Evolutionary conservation across 2,329 filamentous ascomycete genomes (phyloP), one percentile per base, ranked within the genome.

Genomic region (Epichloe amarillans): DNA sequence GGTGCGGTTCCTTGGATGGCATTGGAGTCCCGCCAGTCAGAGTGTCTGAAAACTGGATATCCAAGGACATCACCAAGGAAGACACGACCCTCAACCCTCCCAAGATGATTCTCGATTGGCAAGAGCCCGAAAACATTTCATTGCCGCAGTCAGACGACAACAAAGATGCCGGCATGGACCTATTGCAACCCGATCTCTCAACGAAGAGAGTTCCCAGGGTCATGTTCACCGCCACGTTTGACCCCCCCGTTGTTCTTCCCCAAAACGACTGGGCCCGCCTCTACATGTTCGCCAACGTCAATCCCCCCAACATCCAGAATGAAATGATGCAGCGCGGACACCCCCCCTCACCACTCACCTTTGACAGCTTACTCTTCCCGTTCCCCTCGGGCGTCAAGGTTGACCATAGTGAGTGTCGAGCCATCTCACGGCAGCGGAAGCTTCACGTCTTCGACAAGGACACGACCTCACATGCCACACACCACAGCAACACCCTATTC

Each of bases 11-110:
- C 6, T 64, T 73, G 26, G 66, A 70, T 42, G 64, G 67, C 5
- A 57, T 74, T 62, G 58, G 66, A 64, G 43, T 76, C 78, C 68
- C 76, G 1, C 77, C 86, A 0, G 75, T 89, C 23, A 78, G 86
- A 17, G 76, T 88, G 38, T 87, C 86, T 0, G 76, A 84, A 52
- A 72, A 79, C 50, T 93, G 87, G 87, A 78, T 93, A 47, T 82
- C 82, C 8, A 74, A 81, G 26, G 69, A 74, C 2, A 72, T 88
- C n/a, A 73, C 79, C 60, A 86, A 84, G 58, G 62, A 72, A 2
- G 66, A 71, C 55, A 70, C 68, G 40, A 72, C 66, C 8, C 72
- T 63, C 4, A 57, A 61, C 26, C 67, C 59, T 63, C 71, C 54
- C 70, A 72, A 55, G 61, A 66, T 53, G 57, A 67, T 80, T 36